Base-by-base conservation (phyloP, 2,329 filamentous ascomycete genomes). In the Aspergillus fischeri region DNA sequence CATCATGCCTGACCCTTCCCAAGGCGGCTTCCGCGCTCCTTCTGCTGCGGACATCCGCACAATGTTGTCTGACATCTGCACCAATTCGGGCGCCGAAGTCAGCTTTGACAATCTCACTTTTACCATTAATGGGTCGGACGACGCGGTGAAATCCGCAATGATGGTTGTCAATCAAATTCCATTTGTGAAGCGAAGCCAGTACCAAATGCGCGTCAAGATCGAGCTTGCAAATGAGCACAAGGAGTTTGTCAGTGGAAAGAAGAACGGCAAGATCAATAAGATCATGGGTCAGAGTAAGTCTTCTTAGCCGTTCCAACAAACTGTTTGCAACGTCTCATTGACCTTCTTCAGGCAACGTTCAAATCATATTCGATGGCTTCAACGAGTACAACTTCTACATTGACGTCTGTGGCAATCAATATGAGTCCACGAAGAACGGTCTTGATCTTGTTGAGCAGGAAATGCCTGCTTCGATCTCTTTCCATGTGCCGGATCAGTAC, bases 311-410 rank as follows among this genome's bases (percentile, higher is more conserved):
- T 27, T 8, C 27, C n/a, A 49, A 27, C n/a, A 17, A 25, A 17
- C 29, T 2, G 32, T 49, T 38, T 28, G 56, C 60, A 51, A 65
- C 66, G 74, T 57, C 51, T 44, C 42, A 25, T 55, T 59, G 38
- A 63, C 55, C 4, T 27, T 2, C 10, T 48, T 9, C 59, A 87
- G 86, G 86, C 82, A 97, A 95, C 67, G 94, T 99, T 11, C 94
- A 99, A 77, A 97, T 99, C 70, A 93, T 99, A 62, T 99, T 99
- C 65, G 94, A 99, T 72, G 92, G 92, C 61, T 99, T 97, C 80
- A 96, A 97, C 75, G 94, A 99, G 78, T 99, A 97, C 83, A 97
- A 99, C 77, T 99, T 99, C 81, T 96, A 97, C 76, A 99, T 99
- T 64, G 94, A 99, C 71, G 93, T 99, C 55, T 92, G 94, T 71